These are phyloP conservation scores for Cladosporium sp. DNA, from an alignment of 2,329 filamentous ascomycete species.

Conservation along the genomic window DNA sequence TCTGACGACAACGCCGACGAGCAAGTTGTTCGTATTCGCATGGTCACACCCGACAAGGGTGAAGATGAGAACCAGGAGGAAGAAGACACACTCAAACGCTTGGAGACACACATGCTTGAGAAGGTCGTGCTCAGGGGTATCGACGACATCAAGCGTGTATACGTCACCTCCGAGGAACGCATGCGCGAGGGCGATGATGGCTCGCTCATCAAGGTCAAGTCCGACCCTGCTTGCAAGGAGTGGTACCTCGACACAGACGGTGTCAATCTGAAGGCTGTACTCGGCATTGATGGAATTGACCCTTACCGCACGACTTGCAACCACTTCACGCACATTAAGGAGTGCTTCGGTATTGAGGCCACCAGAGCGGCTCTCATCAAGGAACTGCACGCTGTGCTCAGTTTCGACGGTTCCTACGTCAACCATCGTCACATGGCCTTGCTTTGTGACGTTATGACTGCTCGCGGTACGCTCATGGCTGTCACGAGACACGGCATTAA, in stretches of 20 bases:
- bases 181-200: slow-evolving; percentile 70
- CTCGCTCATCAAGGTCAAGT: slow-evolving; percentile 71
- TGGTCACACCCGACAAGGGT: slow-evolving; percentile 45
- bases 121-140: slow-evolving; percentile 90
- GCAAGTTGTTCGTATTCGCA: slow-evolving; percentile 86
- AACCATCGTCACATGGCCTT: slow-evolving; percentile 97
- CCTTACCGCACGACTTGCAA: slow-evolving; percentile 86
- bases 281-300: slow-evolving; percentile 87
- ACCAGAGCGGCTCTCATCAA: slow-evolving; percentile 82
- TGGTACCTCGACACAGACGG: slow-evolving; percentile 97
- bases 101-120: slow-evolving; percentile 89
- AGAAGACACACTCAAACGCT: slow-evolving; percentile 90
- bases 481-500: slow-evolving; percentile 99
- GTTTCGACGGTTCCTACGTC: slow-evolving; percentile 98
- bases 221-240: slow-evolving; percentile 75
- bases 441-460: slow-evolving; percentile 96
- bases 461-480: slow-evolving; percentile 88
- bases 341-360: slow-evolving; percentile 95
- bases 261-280: slow-evolving; percentile 78
- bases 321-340: slow-evolving; percentile 90
- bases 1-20: slow-evolving; percentile 97
- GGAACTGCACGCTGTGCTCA: slow-evolving; percentile 88
- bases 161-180: slow-evolving; percentile 79
- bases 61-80: slow-evolving; percentile 75
- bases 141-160: slow-evolving; percentile 82